Evolutionary conservation across 805 yeast genomes (phyloP).

Genomic region (Jamesozyma jinghongensis): DNA sequence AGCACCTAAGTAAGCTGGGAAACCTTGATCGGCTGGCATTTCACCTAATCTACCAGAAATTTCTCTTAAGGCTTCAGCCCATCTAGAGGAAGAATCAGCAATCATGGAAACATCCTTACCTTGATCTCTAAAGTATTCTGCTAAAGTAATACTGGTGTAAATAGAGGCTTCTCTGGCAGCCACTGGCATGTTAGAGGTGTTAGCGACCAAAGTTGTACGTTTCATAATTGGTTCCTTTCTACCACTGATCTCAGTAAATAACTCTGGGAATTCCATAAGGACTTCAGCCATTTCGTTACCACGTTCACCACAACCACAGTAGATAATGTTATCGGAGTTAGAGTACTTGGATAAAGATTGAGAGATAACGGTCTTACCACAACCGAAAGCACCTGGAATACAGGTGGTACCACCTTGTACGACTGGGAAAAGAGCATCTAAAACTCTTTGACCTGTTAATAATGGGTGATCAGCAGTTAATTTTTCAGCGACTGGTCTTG

Average conservation of each 20-base stretch:
- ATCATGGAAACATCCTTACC: constrained; percentile 99
- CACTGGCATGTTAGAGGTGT: constrained; percentile 99
- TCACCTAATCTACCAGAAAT: constrained; percentile 99
- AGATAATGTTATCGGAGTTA: constrained; percentile 92
- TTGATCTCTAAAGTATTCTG: constrained; percentile 99
- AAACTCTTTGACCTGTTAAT: constrained; percentile 96
- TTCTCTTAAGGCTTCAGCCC: constrained; percentile 99
- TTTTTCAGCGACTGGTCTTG: constrained; percentile 96
- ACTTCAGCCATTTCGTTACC: constrained; percentile 99
- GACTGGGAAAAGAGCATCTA: constrained; percentile 96
- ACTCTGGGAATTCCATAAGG: constrained; percentile 98
- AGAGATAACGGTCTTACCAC: constrained; percentile 98
- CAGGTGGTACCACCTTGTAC: constrained; percentile 99
- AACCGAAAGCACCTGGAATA: constrained; percentile 99
- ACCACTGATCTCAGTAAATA: constrained; percentile 83
- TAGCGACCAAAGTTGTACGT: constrained; percentile 97
- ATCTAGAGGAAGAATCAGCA: constrained; percentile 99
- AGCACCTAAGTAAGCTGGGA: constrained; percentile 99
- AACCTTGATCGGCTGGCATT: constrained; percentile 99
- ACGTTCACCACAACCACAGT: constrained; percentile 94
- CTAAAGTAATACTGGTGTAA: constrained; percentile 96
- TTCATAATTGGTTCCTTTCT: constrained; percentile 98
- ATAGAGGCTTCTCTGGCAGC: constrained; percentile 99
- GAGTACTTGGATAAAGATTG: constrained; percentile 96
- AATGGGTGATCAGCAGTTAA: constrained; percentile 89